phyloP scores from a whole-genome alignment of 1,284 basidiomycete species.

The Cutaneotrichosporon sp. region DNA sequence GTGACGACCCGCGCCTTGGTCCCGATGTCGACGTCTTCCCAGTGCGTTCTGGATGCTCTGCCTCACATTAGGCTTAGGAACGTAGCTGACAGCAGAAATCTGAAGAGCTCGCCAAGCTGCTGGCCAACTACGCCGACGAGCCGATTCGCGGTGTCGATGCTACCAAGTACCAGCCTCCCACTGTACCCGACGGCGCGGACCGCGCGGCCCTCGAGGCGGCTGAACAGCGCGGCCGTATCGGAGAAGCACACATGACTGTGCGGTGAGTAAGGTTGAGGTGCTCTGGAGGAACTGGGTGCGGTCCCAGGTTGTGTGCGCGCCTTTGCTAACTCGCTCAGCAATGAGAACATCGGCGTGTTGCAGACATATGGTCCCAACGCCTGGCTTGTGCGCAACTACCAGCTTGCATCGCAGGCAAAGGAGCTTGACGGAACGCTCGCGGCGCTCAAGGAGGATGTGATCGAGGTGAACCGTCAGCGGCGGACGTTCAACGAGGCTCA shows the following conservation, averaged over 20 bases:
- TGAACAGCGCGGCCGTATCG: slow-evolving; percentile 72
- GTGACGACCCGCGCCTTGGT: slow-evolving; percentile 66
- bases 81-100: slow-evolving; percentile 30
- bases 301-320: too few species aligned
- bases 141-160: slow-evolving; percentile 67
- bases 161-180: slow-evolving; percentile 71
- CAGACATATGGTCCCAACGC: slow-evolving; percentile 84
- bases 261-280: too few species aligned
- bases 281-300: too few species aligned
- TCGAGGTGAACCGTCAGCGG: slow-evolving; percentile 76
- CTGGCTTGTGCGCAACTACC: slow-evolving; percentile 85
- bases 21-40: slow-evolving; percentile 54
- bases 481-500: slow-evolving; percentile 59
- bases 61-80: slow-evolving; percentile 4
- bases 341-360: slow-evolving; percentile 77
- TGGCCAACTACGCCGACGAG: slow-evolving; percentile 58
- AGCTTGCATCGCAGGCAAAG: slow-evolving; percentile 71
- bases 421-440: slow-evolving; percentile 68
- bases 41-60: slow-evolving; percentile 24
- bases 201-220: slow-evolving; percentile 75
- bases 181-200: slow-evolving; percentile 56
- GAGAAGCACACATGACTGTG: slow-evolving; percentile 82
- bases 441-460: slow-evolving; percentile 65
- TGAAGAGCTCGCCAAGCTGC: slow-evolving; percentile 58
- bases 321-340: too few species aligned